These are phyloP conservation scores for Aaosphaeria arxii DNA, from an alignment of 2,329 filamentous ascomycete species.

Conservation along the genomic window DNA sequence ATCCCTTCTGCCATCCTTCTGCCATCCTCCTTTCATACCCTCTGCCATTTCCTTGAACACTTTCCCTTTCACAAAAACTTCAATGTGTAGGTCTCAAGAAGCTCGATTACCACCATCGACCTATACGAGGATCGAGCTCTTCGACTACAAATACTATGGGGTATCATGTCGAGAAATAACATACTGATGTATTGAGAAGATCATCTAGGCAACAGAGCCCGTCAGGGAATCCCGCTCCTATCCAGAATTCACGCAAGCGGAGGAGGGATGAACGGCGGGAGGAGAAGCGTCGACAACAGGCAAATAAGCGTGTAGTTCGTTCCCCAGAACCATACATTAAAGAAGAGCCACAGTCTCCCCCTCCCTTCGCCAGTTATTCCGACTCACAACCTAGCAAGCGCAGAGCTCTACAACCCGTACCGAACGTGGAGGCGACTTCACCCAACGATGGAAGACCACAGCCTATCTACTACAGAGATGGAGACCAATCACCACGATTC, in stretches of 20 bases:
- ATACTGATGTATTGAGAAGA: slow-evolving; percentile 15
- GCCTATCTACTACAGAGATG: slow-evolving; percentile 46
- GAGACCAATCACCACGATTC: slow-evolving; percentile 27
- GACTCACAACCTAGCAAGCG: slow-evolving; percentile 39
- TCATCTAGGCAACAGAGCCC: slow-evolving; percentile 45
- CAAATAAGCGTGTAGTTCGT: slow-evolving; percentile 28
- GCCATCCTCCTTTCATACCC: no score
- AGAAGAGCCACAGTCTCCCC: slow-evolving; percentile 61
- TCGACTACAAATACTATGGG: no score
- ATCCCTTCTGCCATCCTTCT: no score
- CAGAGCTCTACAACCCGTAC: slow-evolving; percentile 34
- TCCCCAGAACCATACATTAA: slow-evolving; percentile 56
- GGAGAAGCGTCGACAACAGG: slow-evolving; percentile 32
- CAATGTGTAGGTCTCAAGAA: no score
- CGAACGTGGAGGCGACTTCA: slow-evolving; percentile 39
- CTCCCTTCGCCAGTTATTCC: slow-evolving; percentile 47
- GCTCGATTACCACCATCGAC: no score
- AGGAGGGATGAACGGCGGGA: slow-evolving; percentile 44
- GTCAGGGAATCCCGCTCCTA: slow-evolving; percentile 37
- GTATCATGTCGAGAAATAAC: no score
- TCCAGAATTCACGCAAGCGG: slow-evolving; percentile 51
- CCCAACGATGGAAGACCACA: slow-evolving; percentile 40
- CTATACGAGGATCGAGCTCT: no score
- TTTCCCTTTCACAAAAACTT: no score
- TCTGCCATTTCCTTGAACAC: no score